Base-by-base conservation (phyloP, 805 yeast species). In the Starmerella bacillaris region DNA sequence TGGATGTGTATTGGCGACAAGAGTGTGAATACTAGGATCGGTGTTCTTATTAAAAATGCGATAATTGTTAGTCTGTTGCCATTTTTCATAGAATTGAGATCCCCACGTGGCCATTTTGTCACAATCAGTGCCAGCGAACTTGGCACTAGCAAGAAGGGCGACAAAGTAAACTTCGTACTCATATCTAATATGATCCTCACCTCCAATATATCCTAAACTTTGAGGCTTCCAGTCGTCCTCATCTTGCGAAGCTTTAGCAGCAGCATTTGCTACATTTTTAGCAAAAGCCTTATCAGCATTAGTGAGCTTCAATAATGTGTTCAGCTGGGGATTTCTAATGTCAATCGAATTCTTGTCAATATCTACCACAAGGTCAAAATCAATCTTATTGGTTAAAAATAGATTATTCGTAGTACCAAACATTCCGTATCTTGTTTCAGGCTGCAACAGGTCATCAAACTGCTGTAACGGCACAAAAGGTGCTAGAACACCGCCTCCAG, bases 391-490 rank as follows among this genome's bases (percentile, higher is more conserved):
- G 47, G 74, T 75, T 31, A 78, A 57, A 28, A 89, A 60, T 27
- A 89, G 59, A 27, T 84, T 72, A 56, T 89, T 89, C 4, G 95
- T 83, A 28, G 92, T 74, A 1, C 98, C 98, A 33, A 80, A 67
- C 50, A 79, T 58, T 45, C 71, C 89, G 51, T 72, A 72, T 24
- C 65, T 59, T 0, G 84, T 67, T 34, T 64, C 67, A 1, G 61
- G 58, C 16, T 67, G 64, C 21, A 60, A 62, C 35, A 89, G 60
- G 45, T 78, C 83, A 35, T 77, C 78, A 37, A 86, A 59, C 51
- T 86, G 96, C 54, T 86, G 98, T 37, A 89, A 59, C 0, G 96
- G 92, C n/a, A 84, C 65, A 56, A 86, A 89, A 2, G 98, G 96
- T 46, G 77, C 75, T 64, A 92, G 84, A 40, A 86, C 65, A 1